Conservation (phyloP, 1,139 yeast species). For the Candida neerlandica region DNA sequence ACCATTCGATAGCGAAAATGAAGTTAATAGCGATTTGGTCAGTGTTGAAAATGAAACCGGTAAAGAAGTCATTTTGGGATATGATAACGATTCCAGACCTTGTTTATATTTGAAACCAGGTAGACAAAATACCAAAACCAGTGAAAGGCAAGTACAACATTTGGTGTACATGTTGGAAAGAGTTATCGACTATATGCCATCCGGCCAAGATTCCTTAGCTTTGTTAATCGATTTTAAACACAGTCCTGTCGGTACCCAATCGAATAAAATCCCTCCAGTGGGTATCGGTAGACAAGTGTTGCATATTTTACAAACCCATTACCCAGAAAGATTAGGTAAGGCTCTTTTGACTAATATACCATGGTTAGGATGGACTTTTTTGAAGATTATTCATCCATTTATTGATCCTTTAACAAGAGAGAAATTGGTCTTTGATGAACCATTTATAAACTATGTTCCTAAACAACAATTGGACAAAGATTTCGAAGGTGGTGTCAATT, state of each 20-base stretch:
- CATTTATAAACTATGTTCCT: conserved; percentile 43
- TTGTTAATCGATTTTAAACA: conserved; percentile 51
- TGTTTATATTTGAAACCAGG: conserved; percentile 53
- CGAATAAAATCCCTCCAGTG: conserved; percentile 80
- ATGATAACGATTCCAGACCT: conserved; percentile 49
- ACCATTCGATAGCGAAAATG: conserved; percentile 34
- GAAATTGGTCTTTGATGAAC: conserved; percentile 52
- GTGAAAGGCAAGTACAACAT: conserved; percentile 49
- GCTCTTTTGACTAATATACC: conserved; percentile 52
- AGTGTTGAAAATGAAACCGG: conserved; percentile 49
- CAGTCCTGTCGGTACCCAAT: conserved; percentile 50
- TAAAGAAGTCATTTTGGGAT: conserved; percentile 50
- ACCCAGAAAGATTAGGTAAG: conserved; percentile 51
- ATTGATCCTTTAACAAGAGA: conserved; percentile 53
- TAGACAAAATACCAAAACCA: conserved; percentile 49
- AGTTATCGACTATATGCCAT: conserved; percentile 51
- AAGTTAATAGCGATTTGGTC: conserved; percentile 34
- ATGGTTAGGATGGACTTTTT: conserved; percentile 50
- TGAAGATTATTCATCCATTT: conserved; percentile 50
- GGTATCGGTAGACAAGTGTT: conserved; percentile 74
- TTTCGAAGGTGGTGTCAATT: conserved; percentile 45
- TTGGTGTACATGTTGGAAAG: conserved; percentile 52
- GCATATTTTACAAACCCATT: conserved; percentile 64
- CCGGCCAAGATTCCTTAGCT: conserved; percentile 52
- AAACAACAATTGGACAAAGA: conserved; percentile 49